These are phyloP conservation scores for Monocercomonoides exilis DNA, from an alignment of 78 protist species.

Conservation along the genomic window DNA sequence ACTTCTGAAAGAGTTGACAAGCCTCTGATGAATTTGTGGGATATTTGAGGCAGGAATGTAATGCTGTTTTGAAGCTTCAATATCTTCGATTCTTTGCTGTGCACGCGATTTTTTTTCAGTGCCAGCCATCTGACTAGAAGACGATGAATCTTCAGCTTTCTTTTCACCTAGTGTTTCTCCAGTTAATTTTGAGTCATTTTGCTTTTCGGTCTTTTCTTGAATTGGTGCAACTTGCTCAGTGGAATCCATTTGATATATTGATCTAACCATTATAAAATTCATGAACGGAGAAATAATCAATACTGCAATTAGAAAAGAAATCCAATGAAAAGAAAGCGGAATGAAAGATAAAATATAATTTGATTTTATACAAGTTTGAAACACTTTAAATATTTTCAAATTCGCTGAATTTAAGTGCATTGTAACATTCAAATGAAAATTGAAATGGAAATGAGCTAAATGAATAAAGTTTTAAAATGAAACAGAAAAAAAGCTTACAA, in stretches of 20 bases:
- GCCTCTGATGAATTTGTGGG: not conserved
- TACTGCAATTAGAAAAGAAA: not conserved
- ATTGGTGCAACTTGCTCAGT: not conserved
- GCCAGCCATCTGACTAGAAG: too few relatives aligned
- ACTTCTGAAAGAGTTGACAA: not conserved
- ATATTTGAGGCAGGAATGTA: not conserved
- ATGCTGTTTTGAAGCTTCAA: not conserved
- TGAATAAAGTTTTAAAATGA: too few relatives aligned
- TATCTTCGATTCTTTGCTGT: not conserved
- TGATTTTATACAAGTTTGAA: too few relatives aligned
- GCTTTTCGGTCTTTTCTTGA: not conserved
- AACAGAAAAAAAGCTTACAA: too few relatives aligned
- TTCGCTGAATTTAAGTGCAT: too few relatives aligned
- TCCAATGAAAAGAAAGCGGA: not conserved
- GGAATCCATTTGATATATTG: not conserved
- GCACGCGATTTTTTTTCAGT: too few relatives aligned
- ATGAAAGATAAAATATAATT: not conserved
- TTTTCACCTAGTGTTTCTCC: too few relatives aligned
- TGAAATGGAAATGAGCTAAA: too few relatives aligned
- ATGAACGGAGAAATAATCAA: not conserved
- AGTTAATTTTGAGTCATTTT: too few relatives aligned
- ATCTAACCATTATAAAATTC: not conserved
- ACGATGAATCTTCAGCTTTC: too few relatives aligned
- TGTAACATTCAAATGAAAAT: too few relatives aligned
- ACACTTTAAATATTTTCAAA: too few relatives aligned